Evolutionary conservation across 2,329 filamentous ascomycete genomes (phyloP), one percentile per base, ranked within the genome.

Genomic region (Exophiala oligosperma): DNA sequence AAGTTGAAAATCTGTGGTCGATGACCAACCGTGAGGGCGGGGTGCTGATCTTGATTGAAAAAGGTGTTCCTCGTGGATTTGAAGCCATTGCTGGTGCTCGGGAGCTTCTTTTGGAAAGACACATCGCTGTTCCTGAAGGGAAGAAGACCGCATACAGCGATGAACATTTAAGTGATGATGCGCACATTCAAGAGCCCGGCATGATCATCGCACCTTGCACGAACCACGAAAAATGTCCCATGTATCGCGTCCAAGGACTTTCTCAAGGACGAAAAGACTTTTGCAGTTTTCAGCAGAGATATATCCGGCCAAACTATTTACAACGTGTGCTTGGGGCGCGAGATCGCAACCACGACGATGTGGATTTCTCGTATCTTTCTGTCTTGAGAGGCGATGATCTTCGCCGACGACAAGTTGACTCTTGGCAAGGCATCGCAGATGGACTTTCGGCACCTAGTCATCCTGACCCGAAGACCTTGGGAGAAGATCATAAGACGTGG

Each of bases 261-360:
- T 85, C 84, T 54, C 77, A 77, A 28, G 91, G 92, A 4, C 85
- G 93, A 55, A 92, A 92, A 67, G 92, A 97, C 70, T 94, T 88
- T 70, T 99, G 94, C 73, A 90, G 89, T 72, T 97, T 99, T 73
- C 83, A 81, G 62, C 94, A 99, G 75, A 86, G 94, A 48, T 97
- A 91, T 71, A 88, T 92, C 51, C 86, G 92, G 0, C 94, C 94
- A 0, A 77, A 80, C 0, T 97, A 92, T 72, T 80, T 97, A 55
- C 91, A 95, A 70, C 83, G 83, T 48, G 81, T 97, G 48, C 77
- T 95, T 21, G 84, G 85, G 17, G 78, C 78, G 5, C 80, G 75
- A 61, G 83, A 87, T 66, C 84, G 84, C 63, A 97, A 96, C 71
- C 90, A 95, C 69, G 93, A 96, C 71, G 92, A 97, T 68, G 83